These are phyloP conservation scores for Marsdenia floribunda DNA, from an alignment of 257 asterid genomes.

Conservation along the genomic window DNA sequence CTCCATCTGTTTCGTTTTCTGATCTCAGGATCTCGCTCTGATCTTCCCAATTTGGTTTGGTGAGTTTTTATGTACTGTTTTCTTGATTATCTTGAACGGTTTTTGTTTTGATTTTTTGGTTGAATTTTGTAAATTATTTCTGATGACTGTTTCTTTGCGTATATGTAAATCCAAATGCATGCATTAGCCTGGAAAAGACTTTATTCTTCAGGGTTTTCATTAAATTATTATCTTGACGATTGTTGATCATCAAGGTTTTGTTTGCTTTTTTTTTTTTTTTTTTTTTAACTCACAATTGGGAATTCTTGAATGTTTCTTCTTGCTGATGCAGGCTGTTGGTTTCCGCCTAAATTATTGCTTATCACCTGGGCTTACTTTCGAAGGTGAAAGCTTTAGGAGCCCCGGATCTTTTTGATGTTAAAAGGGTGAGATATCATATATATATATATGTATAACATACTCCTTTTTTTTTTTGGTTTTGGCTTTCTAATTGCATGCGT, in stretches of 20 bases:
- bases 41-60: constrained; percentile 26
- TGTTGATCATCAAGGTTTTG: constrained; percentile 23
- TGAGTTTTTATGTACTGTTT: constrained; percentile 18
- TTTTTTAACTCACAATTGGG: constrained; percentile 20
- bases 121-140: constrained; percentile 9
- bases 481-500: constrained; percentile 3
- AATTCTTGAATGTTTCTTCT: constrained; percentile 21
- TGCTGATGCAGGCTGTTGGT: background rate
- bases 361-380: constrained; percentile 25
- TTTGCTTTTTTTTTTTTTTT: no score
- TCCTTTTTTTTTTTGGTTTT: background rate
- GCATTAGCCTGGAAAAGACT: constrained; percentile 20
- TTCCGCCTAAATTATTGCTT: background rate
- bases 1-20: constrained; percentile 12
- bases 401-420: constrained; percentile 43
- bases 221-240: constrained; percentile 31
- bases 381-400: constrained; percentile 37
- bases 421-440: constrained; percentile 29
- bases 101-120: background rate
- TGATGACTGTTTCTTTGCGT: background rate
- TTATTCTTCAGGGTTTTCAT: constrained; percentile 30
- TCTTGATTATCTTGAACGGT: background rate
- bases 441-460: background rate
- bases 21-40: constrained; percentile 35
- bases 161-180: constrained; percentile 21